Evolutionary conservation across 257 asterid species (phyloP), one percentile per base, ranked within the genome.

Genomic region (Linaria vulgaris): DNA sequence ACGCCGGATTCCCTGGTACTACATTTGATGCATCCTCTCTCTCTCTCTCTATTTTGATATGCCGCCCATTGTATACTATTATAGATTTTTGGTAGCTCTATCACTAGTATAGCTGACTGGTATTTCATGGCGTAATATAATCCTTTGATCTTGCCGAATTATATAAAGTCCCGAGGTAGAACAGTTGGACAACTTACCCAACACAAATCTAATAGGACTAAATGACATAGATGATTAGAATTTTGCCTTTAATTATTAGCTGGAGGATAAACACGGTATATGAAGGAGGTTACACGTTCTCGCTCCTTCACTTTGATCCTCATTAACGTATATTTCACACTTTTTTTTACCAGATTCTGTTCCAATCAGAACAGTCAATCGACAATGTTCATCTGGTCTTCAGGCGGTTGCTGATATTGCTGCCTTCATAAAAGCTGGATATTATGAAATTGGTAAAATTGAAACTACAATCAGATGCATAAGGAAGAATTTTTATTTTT

Each of bases 371-470:
- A 91, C 96, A 6, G 98, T 88, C 72, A 91, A 91, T 70, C 61
- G 97, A 61, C 96, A 91, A 74, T 88, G 97, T 71, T 91, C 96
- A 15, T 91, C 96, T 66, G 96, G 97, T 67, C 91, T 91, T 63
- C 97, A 91, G 75, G 96, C 96, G 34, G 97, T 91, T 68, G 96
- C 95, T 63, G 97, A 91, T 77, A 95, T 91, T 3, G 96, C 96
- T 74, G 96, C 95, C 69, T 86, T 80, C 74, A 90, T 90, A 69
- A 69, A 81, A 90, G 90, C 95, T 24, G 97, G 97, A 65, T 85
- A 83, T 73, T 90, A 90, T 53, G 95, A 90, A 47, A 88, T 88
- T 58, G 97, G 97, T 90, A 80, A 59, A 27, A 23, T 15, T 31
- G 1, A 20, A 23, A 55, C 15, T 66, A 37, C 6, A 6, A 56